Percentiles rank a stretch among this genome's conserved stretches.
Conservation (phyloP, 331 rosid species). For the Quercus tomentella region DNA sequence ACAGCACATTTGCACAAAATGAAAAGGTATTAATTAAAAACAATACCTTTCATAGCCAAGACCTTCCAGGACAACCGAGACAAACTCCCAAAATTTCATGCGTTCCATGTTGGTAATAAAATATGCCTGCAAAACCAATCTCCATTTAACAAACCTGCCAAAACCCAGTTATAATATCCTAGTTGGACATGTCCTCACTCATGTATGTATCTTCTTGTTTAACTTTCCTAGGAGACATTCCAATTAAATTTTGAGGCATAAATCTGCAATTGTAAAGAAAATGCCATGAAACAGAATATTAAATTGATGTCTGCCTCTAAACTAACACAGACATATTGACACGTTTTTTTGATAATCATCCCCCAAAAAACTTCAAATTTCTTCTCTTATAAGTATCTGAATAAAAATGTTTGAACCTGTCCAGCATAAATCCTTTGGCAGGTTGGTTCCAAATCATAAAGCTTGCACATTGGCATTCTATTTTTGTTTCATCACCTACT, state of each 20-base stretch:
- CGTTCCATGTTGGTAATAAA: slow-evolving; percentile 93
- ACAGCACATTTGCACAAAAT: slow-evolving; percentile 4
- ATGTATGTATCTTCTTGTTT: neutral
- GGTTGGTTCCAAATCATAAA: too few species aligned
- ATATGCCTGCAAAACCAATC: slow-evolving; percentile 67
- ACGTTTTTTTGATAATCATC: neutral
- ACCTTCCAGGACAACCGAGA: slow-evolving; percentile 73
- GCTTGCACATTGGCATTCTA: too few species aligned
- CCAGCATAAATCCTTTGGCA: too few species aligned
- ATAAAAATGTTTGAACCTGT: too few species aligned
- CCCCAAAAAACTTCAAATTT: slow-evolving; percentile 5
- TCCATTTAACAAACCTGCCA: slow-evolving; percentile 11
- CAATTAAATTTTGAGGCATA: neutral
- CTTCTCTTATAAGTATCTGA: neutral
- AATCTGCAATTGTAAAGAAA: slow-evolving; percentile 1
- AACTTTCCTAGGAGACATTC: neutral
- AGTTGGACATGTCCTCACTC: slow-evolving; percentile 7
- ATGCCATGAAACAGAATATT: neutral
- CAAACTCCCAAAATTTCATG: slow-evolving; percentile 91
- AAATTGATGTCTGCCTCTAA: neutral
- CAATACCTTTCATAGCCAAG: slow-evolving; percentile 86
- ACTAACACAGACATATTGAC: neutral
- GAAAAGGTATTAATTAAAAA: neutral
- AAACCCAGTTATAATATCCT: neutral
- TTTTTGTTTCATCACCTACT: too few species aligned